Evolutionary conservation across 2,329 filamentous ascomycete genomes (phyloP).

Genomic region (Cladosporium phlei): DNA sequence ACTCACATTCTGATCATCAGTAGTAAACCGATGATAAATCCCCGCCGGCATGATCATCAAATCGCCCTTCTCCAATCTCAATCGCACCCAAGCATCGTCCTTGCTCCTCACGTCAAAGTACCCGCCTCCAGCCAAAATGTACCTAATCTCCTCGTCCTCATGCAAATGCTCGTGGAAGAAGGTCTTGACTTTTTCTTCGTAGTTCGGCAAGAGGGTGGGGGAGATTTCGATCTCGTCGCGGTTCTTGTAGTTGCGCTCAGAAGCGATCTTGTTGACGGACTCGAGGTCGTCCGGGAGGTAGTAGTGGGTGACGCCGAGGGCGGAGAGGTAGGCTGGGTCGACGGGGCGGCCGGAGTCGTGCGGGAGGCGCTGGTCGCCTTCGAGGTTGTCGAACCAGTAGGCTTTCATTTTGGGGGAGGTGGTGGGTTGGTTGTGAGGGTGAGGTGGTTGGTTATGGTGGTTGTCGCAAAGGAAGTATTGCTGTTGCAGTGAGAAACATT

Average conservation of each 20-base stretch:
- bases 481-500: neutral
- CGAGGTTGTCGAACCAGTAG: constrained; percentile 65
- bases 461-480: neutral
- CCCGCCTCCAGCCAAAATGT: constrained; percentile 80
- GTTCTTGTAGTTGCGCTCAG: constrained; percentile 80
- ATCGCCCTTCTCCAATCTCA: constrained; percentile 78
- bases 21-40: constrained; percentile 97
- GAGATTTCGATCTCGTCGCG: constrained; percentile 90
- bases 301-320: constrained; percentile 77
- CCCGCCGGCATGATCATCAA: constrained; percentile 89
- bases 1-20: constrained; percentile 82
- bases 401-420: constrained; percentile 55
- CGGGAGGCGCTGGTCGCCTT: constrained; percentile 89
- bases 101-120: constrained; percentile 88
- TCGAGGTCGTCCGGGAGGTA: constrained; percentile 57
- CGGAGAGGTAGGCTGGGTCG: constrained; percentile 58
- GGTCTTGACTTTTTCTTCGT: constrained; percentile 87
- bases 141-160: constrained; percentile 97
- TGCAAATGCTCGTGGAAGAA: constrained; percentile 97
- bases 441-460: neutral
- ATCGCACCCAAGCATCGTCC: constrained; percentile 83
- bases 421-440: neutral
- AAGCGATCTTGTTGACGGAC: constrained; percentile 69
- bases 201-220: constrained; percentile 74
- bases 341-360: constrained; percentile 80